Conservation (phyloP, 208 protist genomes). For the Leishmania tarentolae region DNA sequence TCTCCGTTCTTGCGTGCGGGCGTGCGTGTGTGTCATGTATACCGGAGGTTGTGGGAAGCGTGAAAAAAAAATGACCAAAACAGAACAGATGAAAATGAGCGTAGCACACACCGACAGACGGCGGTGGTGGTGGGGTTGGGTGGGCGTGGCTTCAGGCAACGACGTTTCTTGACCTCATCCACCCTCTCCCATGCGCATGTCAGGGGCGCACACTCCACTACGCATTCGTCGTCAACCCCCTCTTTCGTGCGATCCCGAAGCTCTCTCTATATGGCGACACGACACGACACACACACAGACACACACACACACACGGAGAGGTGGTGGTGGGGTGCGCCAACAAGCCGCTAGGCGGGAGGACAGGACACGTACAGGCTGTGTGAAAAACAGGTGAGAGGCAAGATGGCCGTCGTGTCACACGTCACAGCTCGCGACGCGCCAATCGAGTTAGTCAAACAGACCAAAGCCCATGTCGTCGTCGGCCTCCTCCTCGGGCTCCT, state of each 20-base stretch:
- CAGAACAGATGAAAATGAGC: background rate
- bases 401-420: background rate
- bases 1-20: background rate
- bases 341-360: background rate
- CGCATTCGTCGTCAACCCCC: background rate
- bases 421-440: background rate
- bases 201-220: background rate
- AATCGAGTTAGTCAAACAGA: constrained; percentile 27
- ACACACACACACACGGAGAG: background rate
- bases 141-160: background rate
- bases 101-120: background rate
- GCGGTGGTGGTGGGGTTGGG: background rate
- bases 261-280: background rate
- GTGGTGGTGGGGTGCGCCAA: background rate
- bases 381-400: background rate
- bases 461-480: constrained; percentile 92
- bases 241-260: background rate
- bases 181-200: background rate
- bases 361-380: background rate
- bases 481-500: constrained; percentile 81
- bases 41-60: background rate
- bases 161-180: background rate
- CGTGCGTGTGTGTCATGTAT: background rate
- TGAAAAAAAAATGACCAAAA: background rate
- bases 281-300: background rate